phyloP scores from a whole-genome alignment of 352 stramenopile genomes.

The Globisporangium solare region DNA sequence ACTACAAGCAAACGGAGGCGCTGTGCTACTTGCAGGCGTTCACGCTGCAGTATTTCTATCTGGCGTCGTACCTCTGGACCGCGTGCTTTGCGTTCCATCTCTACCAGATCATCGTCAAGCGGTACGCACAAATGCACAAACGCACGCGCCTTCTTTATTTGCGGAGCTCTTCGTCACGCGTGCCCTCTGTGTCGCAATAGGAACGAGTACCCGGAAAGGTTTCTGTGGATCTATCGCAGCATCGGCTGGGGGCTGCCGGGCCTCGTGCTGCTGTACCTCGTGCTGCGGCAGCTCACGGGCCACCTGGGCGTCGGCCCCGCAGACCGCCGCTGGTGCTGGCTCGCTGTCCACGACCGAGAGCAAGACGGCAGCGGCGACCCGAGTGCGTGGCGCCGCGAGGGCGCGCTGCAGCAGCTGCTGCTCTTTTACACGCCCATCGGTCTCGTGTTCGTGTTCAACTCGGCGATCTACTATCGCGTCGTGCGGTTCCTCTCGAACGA shows the following conservation, averaged over 20 bases:
- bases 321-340: slow-evolving; percentile 76
- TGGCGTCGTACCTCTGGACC: slow-evolving; percentile 82
- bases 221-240: slow-evolving; percentile 52
- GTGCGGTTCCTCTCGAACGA: slow-evolving; percentile 57
- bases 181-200: slow-evolving; percentile 13
- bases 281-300: slow-evolving; percentile 66
- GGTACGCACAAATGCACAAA: too few species aligned
- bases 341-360: slow-evolving; percentile 38
- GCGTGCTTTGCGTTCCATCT: slow-evolving; percentile 83
- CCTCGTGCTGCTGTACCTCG: slow-evolving; percentile 41
- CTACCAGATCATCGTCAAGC: slow-evolving; percentile 83
- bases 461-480: slow-evolving; percentile 50
- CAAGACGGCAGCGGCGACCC: slow-evolving; percentile 18
- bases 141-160: neutral
- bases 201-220: slow-evolving; percentile 71
- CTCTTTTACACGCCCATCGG: slow-evolving; percentile 65
- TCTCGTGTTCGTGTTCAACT: slow-evolving; percentile 69
- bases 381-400: slow-evolving; percentile 32
- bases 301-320: slow-evolving; percentile 61
- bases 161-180: neutral
- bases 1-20: slow-evolving; percentile 38
- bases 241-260: slow-evolving; percentile 67
- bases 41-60: slow-evolving; percentile 74
- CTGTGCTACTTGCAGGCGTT: slow-evolving; percentile 68
- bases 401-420: slow-evolving; percentile 54